Evolutionary conservation across 176 grass and related monocot species (phyloP).

Genomic region (Carex kokanica): DNA sequence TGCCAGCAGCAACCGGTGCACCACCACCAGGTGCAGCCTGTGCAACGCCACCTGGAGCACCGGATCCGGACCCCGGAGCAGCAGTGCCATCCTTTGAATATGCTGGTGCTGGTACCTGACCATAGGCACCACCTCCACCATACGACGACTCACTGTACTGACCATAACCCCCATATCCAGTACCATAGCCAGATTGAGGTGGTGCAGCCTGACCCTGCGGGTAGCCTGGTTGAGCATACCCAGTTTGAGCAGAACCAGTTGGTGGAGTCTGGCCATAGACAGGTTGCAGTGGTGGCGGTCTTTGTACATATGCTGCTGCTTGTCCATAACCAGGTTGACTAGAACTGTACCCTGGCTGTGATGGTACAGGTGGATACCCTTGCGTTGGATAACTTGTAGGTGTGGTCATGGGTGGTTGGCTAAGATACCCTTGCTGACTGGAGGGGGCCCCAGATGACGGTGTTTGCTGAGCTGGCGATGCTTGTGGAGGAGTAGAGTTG

Average conservation of each 20-base stretch:
- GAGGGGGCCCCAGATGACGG: conserved; percentile 35
- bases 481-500: conserved; percentile 31
- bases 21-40: conserved; percentile 7
- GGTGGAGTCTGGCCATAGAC: conserved; percentile 51
- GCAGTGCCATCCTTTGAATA: conserved; percentile 53
- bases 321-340: conserved; percentile 59
- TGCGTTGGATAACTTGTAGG: conserved; percentile 50
- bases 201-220: conserved; percentile 36
- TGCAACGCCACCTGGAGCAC: neutral
- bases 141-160: conserved; percentile 59
- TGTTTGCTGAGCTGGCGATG: conserved; percentile 57
- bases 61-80: conserved; percentile 29
- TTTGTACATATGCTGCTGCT: conserved; percentile 40
- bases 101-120: conserved; percentile 28
- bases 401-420: conserved; percentile 46
- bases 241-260: conserved; percentile 37
- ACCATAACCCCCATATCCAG: conserved; percentile 60
- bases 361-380: conserved; percentile 39
- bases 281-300: conserved; percentile 42
- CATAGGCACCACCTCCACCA: conserved; percentile 48
- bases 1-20: conserved; percentile 38
- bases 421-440: conserved; percentile 49
- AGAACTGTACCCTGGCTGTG: conserved; percentile 47
- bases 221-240: conserved; percentile 64
- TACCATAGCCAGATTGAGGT: conserved; percentile 17